Evolutionary conservation across 1,284 basidiomycete genomes (phyloP).

Genomic region (Naganishia liquefaciens): DNA sequence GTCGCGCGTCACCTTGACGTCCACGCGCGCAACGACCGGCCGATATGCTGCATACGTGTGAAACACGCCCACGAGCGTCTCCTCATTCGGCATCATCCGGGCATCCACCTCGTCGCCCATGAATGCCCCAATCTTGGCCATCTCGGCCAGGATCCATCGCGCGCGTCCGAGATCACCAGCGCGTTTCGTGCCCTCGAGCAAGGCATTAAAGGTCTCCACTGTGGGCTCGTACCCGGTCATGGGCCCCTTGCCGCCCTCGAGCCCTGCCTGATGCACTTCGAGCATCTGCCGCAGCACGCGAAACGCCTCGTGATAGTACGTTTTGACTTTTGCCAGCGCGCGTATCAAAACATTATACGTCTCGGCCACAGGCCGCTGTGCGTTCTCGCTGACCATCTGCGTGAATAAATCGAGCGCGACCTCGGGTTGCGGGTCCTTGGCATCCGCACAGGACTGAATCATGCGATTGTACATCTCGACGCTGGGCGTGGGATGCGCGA

Average conservation of each 20-base stretch:
- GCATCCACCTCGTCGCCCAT: slow-evolving; percentile 31
- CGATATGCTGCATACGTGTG: slow-evolving; percentile 81
- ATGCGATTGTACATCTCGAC: slow-evolving; percentile 75
- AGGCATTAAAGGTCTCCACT: slow-evolving; percentile 70
- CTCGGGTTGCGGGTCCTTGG: slow-evolving; percentile 71
- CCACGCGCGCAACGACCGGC: slow-evolving; percentile 52
- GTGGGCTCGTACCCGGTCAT: slow-evolving; percentile 63
- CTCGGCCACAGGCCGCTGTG: slow-evolving; percentile 63
- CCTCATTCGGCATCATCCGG: slow-evolving; percentile 62
- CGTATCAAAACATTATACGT: slow-evolving; percentile 82
- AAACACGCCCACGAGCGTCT: slow-evolving; percentile 79
- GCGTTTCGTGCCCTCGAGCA: slow-evolving; percentile 86
- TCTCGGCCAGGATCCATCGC: slow-evolving; percentile 87
- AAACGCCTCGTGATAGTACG: slow-evolving; percentile 71
- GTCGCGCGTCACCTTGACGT: slow-evolving; percentile 26
- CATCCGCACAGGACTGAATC: slow-evolving; percentile 78
- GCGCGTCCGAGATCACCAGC: slow-evolving; percentile 77
- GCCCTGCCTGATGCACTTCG: slow-evolving; percentile 61
- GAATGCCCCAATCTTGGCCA: slow-evolving; percentile 39
- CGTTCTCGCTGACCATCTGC: slow-evolving; percentile 77
- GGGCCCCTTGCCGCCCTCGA: slow-evolving; percentile 39
- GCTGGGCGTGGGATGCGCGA: slow-evolving; percentile 81
- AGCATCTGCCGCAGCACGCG: slow-evolving; percentile 78
- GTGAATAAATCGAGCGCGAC: slow-evolving; percentile 89
- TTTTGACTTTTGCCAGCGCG: slow-evolving; percentile 60